These are phyloP conservation scores for Lachancea cidri DNA, from an alignment of 805 yeast genomes.

Conservation along the genomic window DNA sequence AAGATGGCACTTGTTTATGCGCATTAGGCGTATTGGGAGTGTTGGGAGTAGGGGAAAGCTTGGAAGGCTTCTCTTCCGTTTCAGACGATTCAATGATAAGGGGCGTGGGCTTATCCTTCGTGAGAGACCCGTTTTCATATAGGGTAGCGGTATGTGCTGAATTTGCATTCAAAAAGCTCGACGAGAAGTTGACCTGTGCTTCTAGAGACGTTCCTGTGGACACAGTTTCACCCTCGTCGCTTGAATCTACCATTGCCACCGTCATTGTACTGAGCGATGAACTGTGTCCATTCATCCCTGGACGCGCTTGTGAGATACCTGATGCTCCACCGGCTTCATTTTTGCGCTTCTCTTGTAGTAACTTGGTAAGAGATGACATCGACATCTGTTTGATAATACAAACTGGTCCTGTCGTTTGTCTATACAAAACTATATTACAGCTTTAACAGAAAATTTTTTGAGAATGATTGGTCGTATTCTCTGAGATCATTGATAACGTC, in stretches of 20 bases:
- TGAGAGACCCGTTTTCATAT: slow-evolving; percentile 19
- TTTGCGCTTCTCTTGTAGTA: slow-evolving; percentile 30
- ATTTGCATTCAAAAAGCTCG: slow-evolving; percentile 31
- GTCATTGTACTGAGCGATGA: neutral
- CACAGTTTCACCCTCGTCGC: slow-evolving; percentile 13
- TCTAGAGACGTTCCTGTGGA: neutral
- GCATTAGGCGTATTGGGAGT: slow-evolving; percentile 3
- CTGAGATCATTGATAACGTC: slow-evolving; percentile 11
- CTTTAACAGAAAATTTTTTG: neutral
- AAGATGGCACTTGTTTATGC: slow-evolving; percentile 33
- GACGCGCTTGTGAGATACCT: slow-evolving; percentile 7
- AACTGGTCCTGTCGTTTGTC: neutral
- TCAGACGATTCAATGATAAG: slow-evolving; percentile 15
- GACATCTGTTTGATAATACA: neutral
- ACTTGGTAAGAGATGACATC: slow-evolving; percentile 33
- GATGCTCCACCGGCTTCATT: slow-evolving; percentile 15
- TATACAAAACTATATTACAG: neutral
- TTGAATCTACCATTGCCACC: slow-evolving; percentile 27
- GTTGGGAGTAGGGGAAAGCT: neutral
- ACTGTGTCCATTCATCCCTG: neutral
- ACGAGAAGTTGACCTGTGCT: slow-evolving; percentile 13
- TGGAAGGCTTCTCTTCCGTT: neutral
- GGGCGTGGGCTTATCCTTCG: slow-evolving; percentile 22
- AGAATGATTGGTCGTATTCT: neutral
- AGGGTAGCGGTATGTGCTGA: slow-evolving; percentile 34